A percentile compares a stretch with the other conserved stretches of the same genome.
phyloP scores from a whole-genome alignment of 345 rosid genomes.

The Sonneratia alba region DNA sequence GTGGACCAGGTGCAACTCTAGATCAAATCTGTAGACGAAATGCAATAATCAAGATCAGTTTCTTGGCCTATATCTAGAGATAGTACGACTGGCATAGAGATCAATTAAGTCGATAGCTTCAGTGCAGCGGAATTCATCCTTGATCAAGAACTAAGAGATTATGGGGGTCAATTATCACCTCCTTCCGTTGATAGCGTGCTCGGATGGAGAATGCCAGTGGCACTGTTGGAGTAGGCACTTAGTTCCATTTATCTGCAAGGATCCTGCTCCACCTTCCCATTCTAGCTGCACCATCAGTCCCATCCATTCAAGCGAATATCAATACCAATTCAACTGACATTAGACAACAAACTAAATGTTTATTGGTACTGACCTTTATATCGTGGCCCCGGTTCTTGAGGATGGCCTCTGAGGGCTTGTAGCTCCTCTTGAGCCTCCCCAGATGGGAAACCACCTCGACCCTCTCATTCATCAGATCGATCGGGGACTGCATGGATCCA shows the following conservation, averaged over 20 bases:
- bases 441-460: slow-evolving; percentile 41
- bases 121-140: no score
- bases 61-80: not conserved
- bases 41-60: not conserved
- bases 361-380: slow-evolving; percentile 44
- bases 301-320: not conserved
- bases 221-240: slow-evolving; percentile 27
- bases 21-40: slow-evolving; percentile 30
- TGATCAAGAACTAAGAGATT: not conserved
- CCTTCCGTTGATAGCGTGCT: slow-evolving; percentile 40
- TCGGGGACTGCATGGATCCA: slow-evolving; percentile 82
- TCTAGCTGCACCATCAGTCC: slow-evolving; percentile 28
- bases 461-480: slow-evolving; percentile 48
- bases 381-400: slow-evolving; percentile 83
- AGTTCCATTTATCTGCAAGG: slow-evolving; percentile 28
- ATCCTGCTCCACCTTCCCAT: slow-evolving; percentile 46
- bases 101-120: not conserved
- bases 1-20: slow-evolving; percentile 79
- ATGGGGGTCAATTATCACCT: slow-evolving; percentile 15
- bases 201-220: slow-evolving; percentile 64
- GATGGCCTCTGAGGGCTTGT: slow-evolving; percentile 43
- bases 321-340: no score
- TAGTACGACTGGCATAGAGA: not conserved
- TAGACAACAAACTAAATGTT: not conserved
- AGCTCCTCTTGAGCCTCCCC: slow-evolving; percentile 38